Evolutionary conservation across 805 yeast species (phyloP).

Genomic region (Kodamaea sagamina): DNA sequence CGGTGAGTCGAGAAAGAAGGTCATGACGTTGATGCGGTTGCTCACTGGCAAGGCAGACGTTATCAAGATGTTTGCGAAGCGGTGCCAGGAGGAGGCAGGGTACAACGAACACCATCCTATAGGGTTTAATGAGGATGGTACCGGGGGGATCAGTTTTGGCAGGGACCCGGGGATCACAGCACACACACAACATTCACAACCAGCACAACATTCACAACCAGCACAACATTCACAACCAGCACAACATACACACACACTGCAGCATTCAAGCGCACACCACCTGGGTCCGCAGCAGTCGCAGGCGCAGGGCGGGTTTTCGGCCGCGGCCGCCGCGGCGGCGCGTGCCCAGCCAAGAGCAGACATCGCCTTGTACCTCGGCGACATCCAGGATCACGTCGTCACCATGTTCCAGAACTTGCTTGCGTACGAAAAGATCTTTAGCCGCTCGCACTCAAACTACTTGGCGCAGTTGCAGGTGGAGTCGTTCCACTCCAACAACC

Average conservation of each 20-base stretch:
- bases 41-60: constrained; percentile 33
- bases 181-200: constrained; percentile 1
- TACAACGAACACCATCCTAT: constrained; percentile 14
- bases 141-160: constrained; percentile 36
- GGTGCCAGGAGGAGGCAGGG: constrained; percentile 30
- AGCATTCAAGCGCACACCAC: too few species aligned
- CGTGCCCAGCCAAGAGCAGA: constrained; percentile 33
- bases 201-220: background rate
- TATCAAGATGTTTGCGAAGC: constrained; percentile 31
- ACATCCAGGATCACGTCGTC: constrained; percentile 35
- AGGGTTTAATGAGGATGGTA: constrained; percentile 16
- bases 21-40: constrained; percentile 33
- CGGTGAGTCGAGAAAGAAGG: constrained; percentile 31
- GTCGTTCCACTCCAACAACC: constrained; percentile 29
- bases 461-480: constrained; percentile 35
- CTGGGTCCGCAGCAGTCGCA: constrained; percentile 5
- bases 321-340: constrained; percentile 11
- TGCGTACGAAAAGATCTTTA: constrained; percentile 31
- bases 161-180: constrained; percentile 19
- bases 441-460: constrained; percentile 31
- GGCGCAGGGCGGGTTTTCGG: constrained; percentile 5
- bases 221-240: background rate
- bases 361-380: constrained; percentile 32
- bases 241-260: too few species aligned
- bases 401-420: constrained; percentile 33